These are phyloP conservation scores for Fraxinus anomala DNA, from an alignment of 257 asterid species.

Conservation along the genomic window DNA sequence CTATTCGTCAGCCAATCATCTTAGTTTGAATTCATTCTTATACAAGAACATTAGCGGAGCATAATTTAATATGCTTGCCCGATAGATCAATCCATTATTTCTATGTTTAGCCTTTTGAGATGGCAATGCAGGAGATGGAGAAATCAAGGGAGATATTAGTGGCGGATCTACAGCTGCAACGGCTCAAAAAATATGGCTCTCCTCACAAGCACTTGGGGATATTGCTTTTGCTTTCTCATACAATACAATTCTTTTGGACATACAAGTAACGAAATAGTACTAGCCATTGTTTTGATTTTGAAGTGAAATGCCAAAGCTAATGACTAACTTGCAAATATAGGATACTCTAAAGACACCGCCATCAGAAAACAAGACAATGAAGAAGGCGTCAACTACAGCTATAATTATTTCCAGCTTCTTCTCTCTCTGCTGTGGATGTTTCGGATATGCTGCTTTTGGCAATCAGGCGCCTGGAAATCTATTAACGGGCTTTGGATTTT, in stretches of 20 bases:
- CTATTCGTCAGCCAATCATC: background rate
- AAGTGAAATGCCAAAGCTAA: constrained; percentile 5
- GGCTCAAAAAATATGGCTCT: constrained; percentile 47
- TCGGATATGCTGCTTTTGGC: constrained; percentile 78
- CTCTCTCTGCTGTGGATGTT: constrained; percentile 62
- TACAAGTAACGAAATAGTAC: constrained; percentile 37
- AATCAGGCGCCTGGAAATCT: constrained; percentile 65
- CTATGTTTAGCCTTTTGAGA: background rate
- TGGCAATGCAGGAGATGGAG: constrained; percentile 40
- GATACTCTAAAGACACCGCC: constrained; percentile 59
- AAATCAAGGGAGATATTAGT: constrained; percentile 35
- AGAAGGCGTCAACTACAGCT: constrained; percentile 45
- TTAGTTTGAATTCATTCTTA: background rate
- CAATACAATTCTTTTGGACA: constrained; percentile 51
- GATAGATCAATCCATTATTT: background rate
- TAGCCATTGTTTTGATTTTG: background rate
- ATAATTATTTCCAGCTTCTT: constrained; percentile 55
- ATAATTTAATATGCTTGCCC: background rate
- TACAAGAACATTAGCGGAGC: background rate
- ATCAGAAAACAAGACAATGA: constrained; percentile 57
- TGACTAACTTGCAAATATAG: constrained; percentile 37
- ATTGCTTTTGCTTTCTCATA: constrained; percentile 59
- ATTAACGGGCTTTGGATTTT: constrained; percentile 56
- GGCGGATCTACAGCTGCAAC: constrained; percentile 33
- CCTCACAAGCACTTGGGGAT: constrained; percentile 53